A percentile compares a stretch with the other conserved stretches of the same genome.
Conservation (phyloP, 345 rosid species). For the Populus simonii region DNA sequence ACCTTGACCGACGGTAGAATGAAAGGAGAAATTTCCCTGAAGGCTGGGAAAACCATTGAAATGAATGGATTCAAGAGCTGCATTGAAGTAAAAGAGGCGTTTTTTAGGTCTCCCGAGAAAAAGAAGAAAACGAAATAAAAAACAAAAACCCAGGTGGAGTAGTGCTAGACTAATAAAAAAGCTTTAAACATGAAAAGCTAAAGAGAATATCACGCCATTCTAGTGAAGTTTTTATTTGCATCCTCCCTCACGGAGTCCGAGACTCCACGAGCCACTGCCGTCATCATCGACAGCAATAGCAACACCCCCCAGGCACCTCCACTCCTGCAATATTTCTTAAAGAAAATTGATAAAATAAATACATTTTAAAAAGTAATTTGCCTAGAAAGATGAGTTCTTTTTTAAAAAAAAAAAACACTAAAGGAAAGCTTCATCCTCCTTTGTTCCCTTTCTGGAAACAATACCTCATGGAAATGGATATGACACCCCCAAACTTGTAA, state of each 20-base stretch:
- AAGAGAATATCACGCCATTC: constrained; percentile 49
- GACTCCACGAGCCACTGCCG: constrained; percentile 66
- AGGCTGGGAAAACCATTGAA: neutral
- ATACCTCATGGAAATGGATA: neutral
- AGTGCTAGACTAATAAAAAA: neutral
- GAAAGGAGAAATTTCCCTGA: neutral
- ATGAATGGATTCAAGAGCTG: constrained; percentile 10
- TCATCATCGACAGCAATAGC: constrained; percentile 21
- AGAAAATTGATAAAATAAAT: no score
- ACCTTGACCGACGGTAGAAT: neutral
- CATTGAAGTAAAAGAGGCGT: neutral
- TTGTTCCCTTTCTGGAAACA: constrained; percentile 35
- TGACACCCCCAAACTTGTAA: neutral
- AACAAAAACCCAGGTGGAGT: neutral
- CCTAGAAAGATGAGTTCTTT: constrained; percentile 32
- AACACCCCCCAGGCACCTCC: neutral
- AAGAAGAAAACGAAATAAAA: neutral
- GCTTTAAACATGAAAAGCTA: neutral
- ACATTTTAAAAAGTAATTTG: neutral
- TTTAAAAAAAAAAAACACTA: neutral
- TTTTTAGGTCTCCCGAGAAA: neutral
- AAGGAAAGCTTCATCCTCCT: constrained; percentile 17
- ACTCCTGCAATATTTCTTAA: neutral
- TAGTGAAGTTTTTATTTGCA: constrained; percentile 25
- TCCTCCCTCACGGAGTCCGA: constrained; percentile 41